A percentile compares a stretch with the other conserved stretches of the same genome.
phyloP scores from a whole-genome alignment of 2,329 filamentous ascomycete genomes.

The Gaeumannomyces tritici region DNA sequence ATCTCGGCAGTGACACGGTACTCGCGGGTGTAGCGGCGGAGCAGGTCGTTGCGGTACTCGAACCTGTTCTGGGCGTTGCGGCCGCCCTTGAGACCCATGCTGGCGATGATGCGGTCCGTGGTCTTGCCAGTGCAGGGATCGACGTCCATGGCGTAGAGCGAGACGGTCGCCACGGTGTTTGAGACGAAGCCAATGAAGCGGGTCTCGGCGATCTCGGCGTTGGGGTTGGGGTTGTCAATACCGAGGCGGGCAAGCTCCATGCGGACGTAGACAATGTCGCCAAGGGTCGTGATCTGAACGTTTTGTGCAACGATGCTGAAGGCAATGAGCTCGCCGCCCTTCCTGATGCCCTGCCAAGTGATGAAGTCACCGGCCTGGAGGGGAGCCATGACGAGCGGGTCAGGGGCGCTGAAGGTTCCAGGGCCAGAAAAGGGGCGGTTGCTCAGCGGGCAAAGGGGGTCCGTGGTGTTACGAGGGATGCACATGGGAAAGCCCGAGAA shows the following conservation, averaged over 20 bases:
- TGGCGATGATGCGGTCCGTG: slow-evolving; percentile 23
- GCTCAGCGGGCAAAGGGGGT: slow-evolving; percentile 22
- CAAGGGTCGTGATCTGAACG: slow-evolving; percentile 22
- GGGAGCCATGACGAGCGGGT: slow-evolving; percentile 25
- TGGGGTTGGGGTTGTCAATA: slow-evolving; percentile 22
- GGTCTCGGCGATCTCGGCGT: slow-evolving; percentile 24
- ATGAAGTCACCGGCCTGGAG: slow-evolving; percentile 26
- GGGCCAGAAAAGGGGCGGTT: slow-evolving; percentile 23
- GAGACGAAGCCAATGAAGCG: slow-evolving; percentile 24
- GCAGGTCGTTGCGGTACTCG: slow-evolving; percentile 22
- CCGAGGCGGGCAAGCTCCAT: slow-evolving; percentile 24
- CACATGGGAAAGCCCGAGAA: slow-evolving; percentile 45
- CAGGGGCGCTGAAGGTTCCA: slow-evolving; percentile 23
- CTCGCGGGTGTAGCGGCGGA: slow-evolving; percentile 22
- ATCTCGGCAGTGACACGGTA: slow-evolving; percentile 23
- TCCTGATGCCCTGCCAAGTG: slow-evolving; percentile 21
- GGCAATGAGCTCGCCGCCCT: slow-evolving; percentile 20
- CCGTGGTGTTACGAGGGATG: slow-evolving; percentile 29
- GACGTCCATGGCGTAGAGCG: slow-evolving; percentile 24
- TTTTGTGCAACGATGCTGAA: slow-evolving; percentile 26
- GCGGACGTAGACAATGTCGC: slow-evolving; percentile 22
- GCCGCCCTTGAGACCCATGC: slow-evolving; percentile 19
- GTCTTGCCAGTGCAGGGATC: slow-evolving; percentile 24
- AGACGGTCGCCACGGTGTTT: slow-evolving; percentile 20
- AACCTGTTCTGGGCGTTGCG: slow-evolving; percentile 25